phyloP scores from a whole-genome alignment of 345 rosid genomes.

The Gossypium ekmanianum region DNA sequence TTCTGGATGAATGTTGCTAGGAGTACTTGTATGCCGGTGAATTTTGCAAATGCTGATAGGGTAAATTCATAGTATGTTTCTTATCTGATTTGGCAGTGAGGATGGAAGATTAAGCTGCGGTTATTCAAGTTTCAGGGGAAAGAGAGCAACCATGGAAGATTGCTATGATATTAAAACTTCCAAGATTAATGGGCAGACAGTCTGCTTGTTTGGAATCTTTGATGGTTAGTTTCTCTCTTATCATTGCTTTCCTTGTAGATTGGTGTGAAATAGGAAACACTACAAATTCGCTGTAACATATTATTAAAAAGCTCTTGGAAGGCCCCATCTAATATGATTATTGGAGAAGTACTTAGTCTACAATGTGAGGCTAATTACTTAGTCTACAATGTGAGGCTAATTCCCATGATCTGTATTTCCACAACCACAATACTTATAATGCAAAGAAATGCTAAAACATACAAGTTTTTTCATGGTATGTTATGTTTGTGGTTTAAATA shows the following conservation, averaged over 20 bases:
- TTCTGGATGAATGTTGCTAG: not conserved
- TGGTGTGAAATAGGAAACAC: slow-evolving; percentile 2
- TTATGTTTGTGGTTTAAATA: not conserved
- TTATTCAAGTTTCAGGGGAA: slow-evolving; percentile 90
- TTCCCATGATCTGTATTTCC: not conserved
- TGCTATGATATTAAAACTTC: slow-evolving; percentile 75
- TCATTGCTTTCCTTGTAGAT: slow-evolving; percentile 12
- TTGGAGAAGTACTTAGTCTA: not conserved
- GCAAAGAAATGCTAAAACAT: slow-evolving; percentile 9
- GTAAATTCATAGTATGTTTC: not conserved
- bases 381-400: not conserved
- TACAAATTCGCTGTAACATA: not conserved
- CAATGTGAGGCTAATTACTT: not conserved
- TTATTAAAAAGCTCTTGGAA: not conserved
- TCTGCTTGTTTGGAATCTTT: slow-evolving; percentile 95
- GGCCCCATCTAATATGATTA: not conserved
- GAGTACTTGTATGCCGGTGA: not conserved
- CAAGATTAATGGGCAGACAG: slow-evolving; percentile 61
- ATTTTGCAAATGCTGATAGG: not conserved
- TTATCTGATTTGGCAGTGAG: slow-evolving; percentile 54
- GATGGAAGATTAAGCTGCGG: slow-evolving; percentile 92
- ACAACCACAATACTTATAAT: not conserved
- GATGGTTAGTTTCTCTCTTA: slow-evolving; percentile 65
- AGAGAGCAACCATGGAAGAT: slow-evolving; percentile 95
- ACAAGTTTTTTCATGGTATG: not conserved